phyloP scores from a whole-genome alignment of 1,139 yeast genomes.

The Saccharomyces hybrid region DNA sequence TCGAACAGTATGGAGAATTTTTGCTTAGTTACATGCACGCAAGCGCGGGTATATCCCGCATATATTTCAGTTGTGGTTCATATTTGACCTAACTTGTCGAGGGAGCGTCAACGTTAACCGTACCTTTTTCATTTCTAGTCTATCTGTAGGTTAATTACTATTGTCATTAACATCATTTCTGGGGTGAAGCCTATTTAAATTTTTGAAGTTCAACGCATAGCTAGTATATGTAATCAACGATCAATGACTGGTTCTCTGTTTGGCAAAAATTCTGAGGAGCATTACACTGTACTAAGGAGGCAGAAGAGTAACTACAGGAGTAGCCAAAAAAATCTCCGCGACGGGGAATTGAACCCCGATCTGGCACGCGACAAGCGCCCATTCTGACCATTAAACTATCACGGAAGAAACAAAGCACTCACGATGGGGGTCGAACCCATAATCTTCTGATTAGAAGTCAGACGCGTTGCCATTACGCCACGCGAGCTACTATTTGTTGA shows the following conservation, averaged over 20 bases:
- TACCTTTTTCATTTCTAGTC: neutral
- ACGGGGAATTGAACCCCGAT: constrained; percentile 37
- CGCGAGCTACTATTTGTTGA: constrained; percentile 36
- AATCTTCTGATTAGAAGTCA: constrained; percentile 54
- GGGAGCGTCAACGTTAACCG: neutral
- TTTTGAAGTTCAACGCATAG: neutral
- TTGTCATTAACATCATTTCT: neutral
- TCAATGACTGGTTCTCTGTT: too few relatives aligned
- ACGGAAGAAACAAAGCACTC: constrained; percentile 36
- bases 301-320: too few relatives aligned
- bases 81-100: neutral
- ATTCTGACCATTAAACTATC: constrained; percentile 35
- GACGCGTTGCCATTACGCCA: constrained; percentile 59
- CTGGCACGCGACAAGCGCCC: constrained; percentile 36
- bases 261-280: too few relatives aligned
- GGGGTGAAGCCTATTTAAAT: neutral
- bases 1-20: neutral
- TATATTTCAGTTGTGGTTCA: neutral
- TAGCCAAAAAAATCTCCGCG: constrained; percentile 29
- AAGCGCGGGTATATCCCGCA: neutral
- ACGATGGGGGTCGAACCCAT: constrained; percentile 56
- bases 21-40: neutral
- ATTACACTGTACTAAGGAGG: too few relatives aligned
- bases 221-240: too few relatives aligned
- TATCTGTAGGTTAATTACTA: neutral